Percentiles rank a stretch among this genome's conserved stretches.
phyloP scores from a whole-genome alignment of 768 basidiomycete genomes.

The Trametes maxima region DNA sequence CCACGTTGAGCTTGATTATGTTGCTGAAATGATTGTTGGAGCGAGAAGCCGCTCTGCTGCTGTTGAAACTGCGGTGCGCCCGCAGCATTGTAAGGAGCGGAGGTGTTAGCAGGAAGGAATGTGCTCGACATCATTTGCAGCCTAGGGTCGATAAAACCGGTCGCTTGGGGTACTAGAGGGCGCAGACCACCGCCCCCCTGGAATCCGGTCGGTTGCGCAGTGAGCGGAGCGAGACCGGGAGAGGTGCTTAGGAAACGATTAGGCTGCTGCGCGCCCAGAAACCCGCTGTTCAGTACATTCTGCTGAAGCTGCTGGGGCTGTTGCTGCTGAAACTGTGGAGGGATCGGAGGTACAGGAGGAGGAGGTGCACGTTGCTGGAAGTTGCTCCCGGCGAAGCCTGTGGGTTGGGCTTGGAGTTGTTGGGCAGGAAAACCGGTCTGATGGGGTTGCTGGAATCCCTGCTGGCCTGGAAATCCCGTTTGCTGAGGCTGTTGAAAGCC shows the following conservation, averaged over 20 bases:
- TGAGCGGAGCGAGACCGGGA: conserved; percentile 49
- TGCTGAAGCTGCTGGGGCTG: conserved; percentile 39
- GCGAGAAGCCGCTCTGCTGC: conserved; percentile 52
- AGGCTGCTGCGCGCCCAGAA: conserved; percentile 46
- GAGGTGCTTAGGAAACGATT: conserved; percentile 59
- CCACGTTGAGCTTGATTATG: conserved; percentile 78
- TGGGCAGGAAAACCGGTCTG: conserved; percentile 53
- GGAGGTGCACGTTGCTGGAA: conserved; percentile 51
- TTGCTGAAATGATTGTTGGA: conserved; percentile 88
- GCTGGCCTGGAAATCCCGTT: conserved; percentile 52
- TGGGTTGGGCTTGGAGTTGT: conserved; percentile 40
- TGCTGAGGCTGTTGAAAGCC: conserved; percentile 64
- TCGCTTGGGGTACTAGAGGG: conserved; percentile 69
- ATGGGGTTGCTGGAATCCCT: conserved; percentile 49
- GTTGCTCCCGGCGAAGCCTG: conserved; percentile 35
- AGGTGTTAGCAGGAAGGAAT: conserved; percentile 81
- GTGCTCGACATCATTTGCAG: conserved; percentile 88
- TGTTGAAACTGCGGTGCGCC: conserved; percentile 73
- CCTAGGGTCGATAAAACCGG: conserved; percentile 82
- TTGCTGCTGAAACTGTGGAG: conserved; percentile 60
- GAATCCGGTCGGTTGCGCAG: conserved; percentile 64
- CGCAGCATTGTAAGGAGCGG: conserved; percentile 58
- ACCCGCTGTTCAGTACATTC: conserved; percentile 39
- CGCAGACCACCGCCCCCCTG: conserved; percentile 40
- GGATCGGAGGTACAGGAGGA: conserved; percentile 65